Evolutionary conservation across 1,284 basidiomycete species (phyloP), one percentile per base, ranked within the genome.

Genomic region (Chiua sp.): DNA sequence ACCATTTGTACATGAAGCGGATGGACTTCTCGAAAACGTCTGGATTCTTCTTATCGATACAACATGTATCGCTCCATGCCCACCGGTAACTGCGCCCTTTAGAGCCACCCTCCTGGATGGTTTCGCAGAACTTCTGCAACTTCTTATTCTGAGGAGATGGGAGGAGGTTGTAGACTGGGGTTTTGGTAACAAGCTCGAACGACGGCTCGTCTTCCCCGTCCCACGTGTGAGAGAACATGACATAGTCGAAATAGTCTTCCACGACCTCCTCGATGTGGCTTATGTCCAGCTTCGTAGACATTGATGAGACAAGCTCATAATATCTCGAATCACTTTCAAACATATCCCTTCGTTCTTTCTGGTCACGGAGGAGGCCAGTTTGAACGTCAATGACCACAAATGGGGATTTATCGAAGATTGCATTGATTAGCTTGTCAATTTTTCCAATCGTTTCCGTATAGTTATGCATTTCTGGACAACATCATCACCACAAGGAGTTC

Each of bases 171-270:
- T 67, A 67, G 47, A 59, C 51, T 3, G 55, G 46, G 4, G n/a
- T 48, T 51, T 33, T 22, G 7, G 47, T 47, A 12, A 70, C 42
- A 12, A 55, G 55, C 2, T 59, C 50, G 32, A 57, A 63, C 7
- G 51, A 28, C 10, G 66, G 66, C 52, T 67, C 66, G 0, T 39
- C 13, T 7, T 26, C 56, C 23, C 16, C 37, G 8, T 60, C 63
- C 68, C 66, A 67, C 13, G 52, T 67, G 12, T n/a, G 66, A n/a
- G 66, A 67, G 42, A 67, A 59, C 68, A 70, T 67, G 22, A 63
- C 55, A 30, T 69, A 67, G 32, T n/a, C 26, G 50, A 60, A 67
- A 47, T 65, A 69, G 15, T 10, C 4, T 30, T 54, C 42, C 7
- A 69, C 52, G 13, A 47, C 53, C 7, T 46, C 42, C 28, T 57